Base-by-base conservation (phyloP, 257 asterid species). In the Osmanthus fragrans region DNA sequence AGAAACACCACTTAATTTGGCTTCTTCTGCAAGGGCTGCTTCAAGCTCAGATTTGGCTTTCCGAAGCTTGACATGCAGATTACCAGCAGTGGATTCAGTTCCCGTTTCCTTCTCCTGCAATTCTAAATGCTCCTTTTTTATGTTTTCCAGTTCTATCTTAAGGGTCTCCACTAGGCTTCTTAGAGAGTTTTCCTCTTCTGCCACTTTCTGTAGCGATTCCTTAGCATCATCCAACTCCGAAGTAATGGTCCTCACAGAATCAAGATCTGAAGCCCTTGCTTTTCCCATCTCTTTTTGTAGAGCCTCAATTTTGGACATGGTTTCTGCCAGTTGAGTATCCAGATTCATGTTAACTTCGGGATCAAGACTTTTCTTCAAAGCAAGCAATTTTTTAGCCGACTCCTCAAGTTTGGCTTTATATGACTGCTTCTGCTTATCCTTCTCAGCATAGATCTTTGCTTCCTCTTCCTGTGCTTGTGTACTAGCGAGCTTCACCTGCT, bases 31-130 rank as follows among this genome's bases (percentile, higher is more conserved):
- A 79, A 91, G 84, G 25, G 93, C 94, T 71, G 78, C 89, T 86
- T 93, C 97, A 27, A 95, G 92, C 87, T 93, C 97, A 1, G 90
- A 82, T 77, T 90, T 93, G 16, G 90, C 90, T 85, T 90, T 91
- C 73, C 82, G 86, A 76, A 93, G 98, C 91, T 90, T 88, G 74
- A 85, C 92, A 30, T 93, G 96, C 78, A 95, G 92, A 87, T 82
- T 91, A 76, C 91, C 97, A 0, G 89, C 97, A 23, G 84, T 42
- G 0, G 93, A 86, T 79, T 90, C 98, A 0, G 97, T 91, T 78
- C 89, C 96, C 23, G 87, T 83, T 82, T 90, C 99, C 80, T 85
- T 88, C 79, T 81, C 94, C 83, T 90, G 89, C 56, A 89, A 73
- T 80, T 84, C 93, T 45, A 85, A 79, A 80, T 93, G 94, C 82